Evolutionary conservation across 768 basidiomycete species (phyloP).

Genomic region (Solioccasus polychromus): DNA sequence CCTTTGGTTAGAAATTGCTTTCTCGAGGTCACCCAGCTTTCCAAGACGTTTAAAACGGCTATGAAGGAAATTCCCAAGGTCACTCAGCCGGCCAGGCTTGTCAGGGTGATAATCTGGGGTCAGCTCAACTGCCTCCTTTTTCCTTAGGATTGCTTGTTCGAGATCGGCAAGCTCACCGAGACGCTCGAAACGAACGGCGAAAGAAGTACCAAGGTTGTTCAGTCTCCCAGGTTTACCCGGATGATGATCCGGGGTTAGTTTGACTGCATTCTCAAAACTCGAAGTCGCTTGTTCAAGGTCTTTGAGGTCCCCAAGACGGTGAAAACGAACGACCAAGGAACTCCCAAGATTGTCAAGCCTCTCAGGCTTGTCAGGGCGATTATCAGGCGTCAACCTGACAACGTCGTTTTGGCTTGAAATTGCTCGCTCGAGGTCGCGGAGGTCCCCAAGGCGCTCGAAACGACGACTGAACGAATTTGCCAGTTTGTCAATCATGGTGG

Average conservation of each 20-base stretch:
- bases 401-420: not conserved
- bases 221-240: no score
- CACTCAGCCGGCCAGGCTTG: not conserved
- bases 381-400: not conserved
- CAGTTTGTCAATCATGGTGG: not conserved
- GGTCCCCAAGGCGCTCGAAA: not conserved
- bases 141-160: no score
- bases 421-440: not conserved
- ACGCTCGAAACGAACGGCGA: no score
- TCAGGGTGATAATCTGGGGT: not conserved
- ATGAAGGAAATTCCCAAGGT: not conserved
- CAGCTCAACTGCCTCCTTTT: no score
- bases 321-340: not conserved
- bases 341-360: not conserved
- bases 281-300: not conserved
- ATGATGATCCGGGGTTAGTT: no score
- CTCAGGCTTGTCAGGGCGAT: not conserved
- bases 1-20: not conserved
- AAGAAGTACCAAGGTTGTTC: no score
- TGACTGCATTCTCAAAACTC: not conserved
- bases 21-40: not conserved
- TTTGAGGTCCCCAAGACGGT: not conserved
- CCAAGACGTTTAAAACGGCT: no score
- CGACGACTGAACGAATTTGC: not conserved
- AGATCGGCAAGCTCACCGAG: no score